Percentiles rank a stretch among this genome's conserved stretches.
Evolutionary conservation across 441 rosid species (phyloP).

Genomic region (Biscutella laevigata): DNA sequence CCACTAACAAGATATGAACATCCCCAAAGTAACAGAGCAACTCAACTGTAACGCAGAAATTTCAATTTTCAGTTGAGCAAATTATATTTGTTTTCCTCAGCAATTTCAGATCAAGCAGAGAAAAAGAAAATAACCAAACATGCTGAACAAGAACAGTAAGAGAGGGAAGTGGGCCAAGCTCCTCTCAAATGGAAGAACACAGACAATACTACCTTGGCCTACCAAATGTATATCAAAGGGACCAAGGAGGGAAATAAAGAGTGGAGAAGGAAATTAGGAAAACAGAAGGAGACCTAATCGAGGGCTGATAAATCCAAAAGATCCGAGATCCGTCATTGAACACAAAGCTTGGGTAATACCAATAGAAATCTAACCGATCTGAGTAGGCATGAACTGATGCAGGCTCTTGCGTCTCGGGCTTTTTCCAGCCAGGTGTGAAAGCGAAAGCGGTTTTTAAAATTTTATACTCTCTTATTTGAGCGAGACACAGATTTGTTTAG

Average conservation of each 20-base stretch:
- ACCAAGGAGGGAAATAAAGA: not conserved
- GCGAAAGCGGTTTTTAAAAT: constrained; percentile 14
- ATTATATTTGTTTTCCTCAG: not conserved
- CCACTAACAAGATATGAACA: no score
- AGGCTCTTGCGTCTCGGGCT: no score
- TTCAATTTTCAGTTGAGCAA: not conserved
- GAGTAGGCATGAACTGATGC: constrained; percentile 23
- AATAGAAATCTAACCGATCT: constrained; percentile 22
- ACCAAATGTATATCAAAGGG: constrained; percentile 5
- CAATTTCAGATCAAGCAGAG: not conserved
- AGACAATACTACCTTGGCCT: not conserved
- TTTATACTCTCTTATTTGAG: constrained; percentile 9
- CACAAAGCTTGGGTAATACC: not conserved
- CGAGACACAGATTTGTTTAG: no score
- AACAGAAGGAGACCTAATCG: constrained; percentile 46
- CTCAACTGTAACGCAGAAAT: not conserved
- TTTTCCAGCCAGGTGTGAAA: constrained; percentile 14
- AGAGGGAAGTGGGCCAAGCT: not conserved
- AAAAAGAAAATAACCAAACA: not conserved
- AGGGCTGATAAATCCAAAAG: constrained; percentile 40
- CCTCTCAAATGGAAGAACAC: not conserved
- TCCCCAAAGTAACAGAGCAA: no score
- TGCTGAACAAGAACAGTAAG: not conserved
- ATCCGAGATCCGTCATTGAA: constrained; percentile 62
- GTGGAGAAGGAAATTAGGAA: not conserved